Percentiles rank a stretch among this genome's conserved stretches.
These are phyloP conservation scores for Begonia fuchsioides DNA, from an alignment of 306 rosid species.

Conservation along the genomic window DNA sequence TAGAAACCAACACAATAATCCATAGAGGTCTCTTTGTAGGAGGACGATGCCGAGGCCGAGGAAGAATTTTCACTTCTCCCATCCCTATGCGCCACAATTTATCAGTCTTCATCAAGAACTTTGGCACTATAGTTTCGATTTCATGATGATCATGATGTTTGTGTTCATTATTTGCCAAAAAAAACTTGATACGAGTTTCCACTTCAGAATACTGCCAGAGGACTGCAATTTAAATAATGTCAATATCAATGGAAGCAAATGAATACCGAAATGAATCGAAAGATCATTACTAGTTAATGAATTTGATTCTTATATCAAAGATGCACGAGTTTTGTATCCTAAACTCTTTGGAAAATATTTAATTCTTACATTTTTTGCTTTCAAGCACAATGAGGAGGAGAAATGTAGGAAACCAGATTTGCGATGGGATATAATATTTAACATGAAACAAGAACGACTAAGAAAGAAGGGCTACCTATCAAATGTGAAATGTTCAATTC, in stretches of 20 bases:
- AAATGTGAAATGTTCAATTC: not conserved
- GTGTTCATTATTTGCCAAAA: not conserved
- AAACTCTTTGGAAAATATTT: too few relatives aligned
- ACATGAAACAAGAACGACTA: not conserved
- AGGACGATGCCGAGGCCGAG: slow-evolving; percentile 79
- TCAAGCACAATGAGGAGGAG: too few relatives aligned
- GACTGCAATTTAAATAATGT: too few relatives aligned
- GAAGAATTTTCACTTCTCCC: slow-evolving; percentile 65
- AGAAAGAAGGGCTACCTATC: not conserved
- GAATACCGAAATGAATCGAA: too few relatives aligned
- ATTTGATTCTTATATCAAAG: too few relatives aligned
- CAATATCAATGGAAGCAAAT: too few relatives aligned
- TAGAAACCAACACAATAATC: slow-evolving; percentile 76
- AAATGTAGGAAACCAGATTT: too few relatives aligned
- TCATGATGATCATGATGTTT: slow-evolving; percentile 9
- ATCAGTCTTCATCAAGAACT: slow-evolving; percentile 50
- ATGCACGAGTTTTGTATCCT: too few relatives aligned
- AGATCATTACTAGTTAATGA: too few relatives aligned
- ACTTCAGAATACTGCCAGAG: too few relatives aligned
- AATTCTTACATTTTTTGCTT: too few relatives aligned
- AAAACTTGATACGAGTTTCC: not conserved
- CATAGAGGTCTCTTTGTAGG: slow-evolving; percentile 68
- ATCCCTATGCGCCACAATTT: slow-evolving; percentile 53
- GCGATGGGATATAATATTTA: too few relatives aligned
- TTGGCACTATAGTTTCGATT: slow-evolving; percentile 16